Conservation (phyloP, 2,329 filamentous ascomycete genomes). For the Myriosclerotinia curreyana region DNA sequence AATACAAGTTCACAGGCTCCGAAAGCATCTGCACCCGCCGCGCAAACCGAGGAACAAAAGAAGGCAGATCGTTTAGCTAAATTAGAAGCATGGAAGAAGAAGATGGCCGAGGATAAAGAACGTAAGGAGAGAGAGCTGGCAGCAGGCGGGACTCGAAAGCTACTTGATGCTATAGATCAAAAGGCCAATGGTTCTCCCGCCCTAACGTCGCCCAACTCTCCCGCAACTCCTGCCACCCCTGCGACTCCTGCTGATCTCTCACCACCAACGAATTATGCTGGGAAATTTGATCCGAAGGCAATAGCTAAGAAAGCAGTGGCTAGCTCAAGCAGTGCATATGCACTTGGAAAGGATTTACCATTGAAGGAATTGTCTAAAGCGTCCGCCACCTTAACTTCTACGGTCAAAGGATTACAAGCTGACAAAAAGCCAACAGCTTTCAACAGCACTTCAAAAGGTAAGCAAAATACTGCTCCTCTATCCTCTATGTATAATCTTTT, state of each 20-base stretch:
- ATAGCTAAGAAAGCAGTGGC: constrained; percentile 75
- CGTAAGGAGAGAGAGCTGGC: constrained; percentile 68
- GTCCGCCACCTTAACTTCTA: constrained; percentile 44
- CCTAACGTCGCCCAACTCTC: constrained; percentile 51
- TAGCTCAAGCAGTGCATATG: constrained; percentile 52
- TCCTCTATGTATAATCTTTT: not conserved
- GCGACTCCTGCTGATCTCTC: constrained; percentile 48
- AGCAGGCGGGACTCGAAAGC: constrained; percentile 61
- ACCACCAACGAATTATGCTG: constrained; percentile 61
- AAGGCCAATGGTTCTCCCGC: constrained; percentile 51
- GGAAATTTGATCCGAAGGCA: constrained; percentile 84
- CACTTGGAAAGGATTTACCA: constrained; percentile 54
- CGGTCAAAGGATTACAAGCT: constrained; percentile 43
- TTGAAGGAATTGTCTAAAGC: constrained; percentile 48
- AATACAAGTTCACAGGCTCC: constrained; percentile 45
- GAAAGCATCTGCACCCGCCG: constrained; percentile 50
- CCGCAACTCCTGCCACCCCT: constrained; percentile 44
- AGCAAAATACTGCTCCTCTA: not conserved
- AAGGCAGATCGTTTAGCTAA: constrained; percentile 79
- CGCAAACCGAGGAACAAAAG: constrained; percentile 67
- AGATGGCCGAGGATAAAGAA: constrained; percentile 71
- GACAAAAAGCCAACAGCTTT: constrained; percentile 45
- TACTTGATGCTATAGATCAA: constrained; percentile 71
- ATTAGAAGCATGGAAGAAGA: constrained; percentile 88
- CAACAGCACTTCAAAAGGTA: constrained; percentile 43